These are phyloP conservation scores for Aureobasidium sp. DNA, from an alignment of 2,329 filamentous ascomycete species.

Conservation along the genomic window DNA sequence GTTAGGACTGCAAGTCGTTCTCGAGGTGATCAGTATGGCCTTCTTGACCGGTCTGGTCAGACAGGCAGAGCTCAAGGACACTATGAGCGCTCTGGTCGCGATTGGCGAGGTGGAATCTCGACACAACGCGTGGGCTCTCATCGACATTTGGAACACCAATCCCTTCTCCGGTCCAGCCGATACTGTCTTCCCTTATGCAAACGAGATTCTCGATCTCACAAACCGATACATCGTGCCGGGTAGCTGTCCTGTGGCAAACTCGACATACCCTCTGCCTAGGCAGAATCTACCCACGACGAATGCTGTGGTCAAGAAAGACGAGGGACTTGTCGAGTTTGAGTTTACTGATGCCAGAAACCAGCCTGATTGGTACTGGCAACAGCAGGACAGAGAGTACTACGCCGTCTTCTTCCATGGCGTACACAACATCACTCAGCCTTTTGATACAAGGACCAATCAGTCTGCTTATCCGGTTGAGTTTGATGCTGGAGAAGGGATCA, in stretches of 20 bases:
- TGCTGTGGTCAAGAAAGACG: constrained; percentile 27
- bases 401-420: constrained; percentile 38
- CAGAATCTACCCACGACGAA: constrained; percentile 32
- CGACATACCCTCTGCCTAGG: constrained; percentile 32
- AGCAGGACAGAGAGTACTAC: constrained; percentile 29
- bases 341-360: constrained; percentile 11
- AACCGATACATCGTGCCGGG: constrained; percentile 29
- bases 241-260: constrained; percentile 33
- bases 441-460: constrained; percentile 30
- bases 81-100: constrained; percentile 34
- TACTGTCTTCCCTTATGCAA: constrained; percentile 39
- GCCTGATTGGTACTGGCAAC: constrained; percentile 5
- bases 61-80: constrained; percentile 29
- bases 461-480: constrained; percentile 33
- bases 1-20: constrained; percentile 30
- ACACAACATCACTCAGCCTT: constrained; percentile 32
- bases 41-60: constrained; percentile 35
- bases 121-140: constrained; percentile 38
- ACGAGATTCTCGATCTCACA: constrained; percentile 36
- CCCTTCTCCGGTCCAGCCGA: constrained; percentile 38
- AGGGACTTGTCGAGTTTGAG: constrained; percentile 28
- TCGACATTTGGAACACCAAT: constrained; percentile 35
- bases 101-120: constrained; percentile 35
- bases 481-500: constrained; percentile 32
- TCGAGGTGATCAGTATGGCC: constrained; percentile 36